These are phyloP conservation scores for Pezicula neosporulosa DNA, from an alignment of 2,329 filamentous ascomycete species.

Conservation along the genomic window DNA sequence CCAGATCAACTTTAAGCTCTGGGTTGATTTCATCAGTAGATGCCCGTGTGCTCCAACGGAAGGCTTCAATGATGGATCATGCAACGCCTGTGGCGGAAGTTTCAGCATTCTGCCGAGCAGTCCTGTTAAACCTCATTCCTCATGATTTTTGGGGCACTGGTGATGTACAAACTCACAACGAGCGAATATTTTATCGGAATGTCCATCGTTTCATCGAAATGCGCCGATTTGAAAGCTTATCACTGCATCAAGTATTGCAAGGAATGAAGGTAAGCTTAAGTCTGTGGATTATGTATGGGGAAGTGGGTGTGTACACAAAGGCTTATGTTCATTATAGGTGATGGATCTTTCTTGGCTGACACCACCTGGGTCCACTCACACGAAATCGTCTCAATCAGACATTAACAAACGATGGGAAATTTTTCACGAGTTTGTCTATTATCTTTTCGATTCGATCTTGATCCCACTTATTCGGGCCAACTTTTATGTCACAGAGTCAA, in stretches of 20 bases:
- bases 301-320: background rate
- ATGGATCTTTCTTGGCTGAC: constrained; percentile 70
- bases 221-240: constrained; percentile 77
- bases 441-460: constrained; percentile 85
- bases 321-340: constrained; percentile 45
- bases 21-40: constrained; percentile 16
- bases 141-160: constrained; percentile 68
- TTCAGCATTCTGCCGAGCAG: constrained; percentile 82
- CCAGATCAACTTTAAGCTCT: constrained; percentile 4
- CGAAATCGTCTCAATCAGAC: constrained; percentile 68
- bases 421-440: constrained; percentile 84
- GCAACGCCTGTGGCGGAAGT: constrained; percentile 67
- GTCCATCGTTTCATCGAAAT: constrained; percentile 77
- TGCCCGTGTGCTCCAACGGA: constrained; percentile 28
- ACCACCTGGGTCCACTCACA: constrained; percentile 41
- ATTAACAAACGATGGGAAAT: constrained; percentile 73
- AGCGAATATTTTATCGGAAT: constrained; percentile 55
- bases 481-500: constrained; percentile 95
- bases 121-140: constrained; percentile 70
- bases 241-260: constrained; percentile 74
- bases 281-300: too few species aligned
- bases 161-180: constrained; percentile 54
- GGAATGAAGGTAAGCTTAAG: constrained; percentile 61
- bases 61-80: constrained; percentile 52
- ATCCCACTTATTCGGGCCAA: constrained; percentile 83